Evolutionary conservation across 2,329 filamentous ascomycete genomes (phyloP), one percentile per base, ranked within the genome.

Genomic region (Talaromyces albobiverticillius): DNA sequence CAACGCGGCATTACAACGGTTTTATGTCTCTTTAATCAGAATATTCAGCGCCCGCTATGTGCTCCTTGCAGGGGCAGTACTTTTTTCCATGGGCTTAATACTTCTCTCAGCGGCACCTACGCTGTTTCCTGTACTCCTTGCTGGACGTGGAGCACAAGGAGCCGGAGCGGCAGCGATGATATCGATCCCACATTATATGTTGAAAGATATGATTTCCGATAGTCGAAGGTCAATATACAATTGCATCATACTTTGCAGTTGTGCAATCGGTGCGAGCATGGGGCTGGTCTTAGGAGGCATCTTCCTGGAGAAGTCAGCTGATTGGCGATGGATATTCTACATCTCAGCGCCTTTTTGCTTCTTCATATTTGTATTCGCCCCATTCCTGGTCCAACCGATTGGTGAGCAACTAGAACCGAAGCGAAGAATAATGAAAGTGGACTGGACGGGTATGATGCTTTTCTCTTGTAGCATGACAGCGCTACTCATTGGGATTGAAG

Each of bases 251-350:
- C 18, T 53, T 7, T 29, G 41, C 11, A 23, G 22, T 11, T 25
- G 32, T 18, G 54, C 49, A 32, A 29, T 53, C 20, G 54, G 54
- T 43, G 45, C 26, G 6, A 31, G 31, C 13, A 3, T 43, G 29
- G 54, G 54, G 10, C 31, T 51, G 9, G 16, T 29, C 5, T 4
- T 53, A 10, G 49, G 43, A 22, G 54, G 45, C 9, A 2, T 32
- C 16, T 46, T 53, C 2, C 26, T 56, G 9, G 14, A 48, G 14
- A 36, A 53, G 13, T 13, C 14, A 34, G 14, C 10, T 13, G 26
- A 25, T n/a, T 56, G 54, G 54, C 41, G 34, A 45, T 56, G 54
- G 54, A 36, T 56, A 16, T 53, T 52, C 32, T 56, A 56, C 40
- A 53, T 56, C 2, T 45, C 54, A 11, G 29, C 40, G 9, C 54